A percentile compares a stretch with the other conserved stretches of the same genome.
phyloP scores from a whole-genome alignment of 441 rosid genomes.

The Oxalis stricta region DNA sequence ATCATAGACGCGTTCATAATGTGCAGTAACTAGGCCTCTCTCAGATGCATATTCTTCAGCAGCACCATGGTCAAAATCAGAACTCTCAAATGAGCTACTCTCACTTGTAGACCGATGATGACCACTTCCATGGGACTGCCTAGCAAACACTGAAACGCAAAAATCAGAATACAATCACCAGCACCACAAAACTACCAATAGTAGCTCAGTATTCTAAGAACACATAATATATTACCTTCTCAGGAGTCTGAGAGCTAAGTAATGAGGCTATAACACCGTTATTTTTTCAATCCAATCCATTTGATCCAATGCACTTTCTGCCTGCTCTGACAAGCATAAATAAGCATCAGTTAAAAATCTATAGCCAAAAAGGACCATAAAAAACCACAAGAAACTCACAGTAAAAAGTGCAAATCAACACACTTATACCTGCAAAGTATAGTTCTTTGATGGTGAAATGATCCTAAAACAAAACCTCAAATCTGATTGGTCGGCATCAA shows the following conservation, averaged over 20 bases:
- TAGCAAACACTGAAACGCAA: conserved; percentile 54
- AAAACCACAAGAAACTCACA: neutral
- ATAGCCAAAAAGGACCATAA: neutral
- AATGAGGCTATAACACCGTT: conserved; percentile 99
- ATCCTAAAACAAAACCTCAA: conserved; percentile 97
- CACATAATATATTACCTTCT: conserved; percentile 40
- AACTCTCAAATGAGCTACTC: conserved; percentile 97
- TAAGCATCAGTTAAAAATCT: conserved; percentile 28
- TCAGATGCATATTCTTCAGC: conserved; percentile 69
- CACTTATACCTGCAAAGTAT: conserved; percentile 83
- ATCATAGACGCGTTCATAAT: conserved; percentile 55
- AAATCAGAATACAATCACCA: conserved; percentile 15
- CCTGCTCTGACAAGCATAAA: conserved; percentile 87
- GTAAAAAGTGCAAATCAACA: conserved; percentile 13
- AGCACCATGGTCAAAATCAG: conserved; percentile 78
- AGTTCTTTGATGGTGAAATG: conserved; percentile 94
- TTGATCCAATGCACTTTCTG: conserved; percentile 96
- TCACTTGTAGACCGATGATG: conserved; percentile 98
- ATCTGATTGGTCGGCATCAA: conserved; percentile 94
- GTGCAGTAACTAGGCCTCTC: conserved; percentile 40
- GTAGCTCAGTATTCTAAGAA: conserved; percentile 7
- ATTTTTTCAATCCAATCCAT: conserved; percentile 99
- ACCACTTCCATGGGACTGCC: conserved; percentile 81
- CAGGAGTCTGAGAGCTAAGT: conserved; percentile 95
- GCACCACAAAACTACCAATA: conserved; percentile 5